Evolutionary conservation across 495 filamentous ascomycete species (phyloP), one percentile per base, ranked within the genome.

Genomic region (Penicillium mononematosum): DNA sequence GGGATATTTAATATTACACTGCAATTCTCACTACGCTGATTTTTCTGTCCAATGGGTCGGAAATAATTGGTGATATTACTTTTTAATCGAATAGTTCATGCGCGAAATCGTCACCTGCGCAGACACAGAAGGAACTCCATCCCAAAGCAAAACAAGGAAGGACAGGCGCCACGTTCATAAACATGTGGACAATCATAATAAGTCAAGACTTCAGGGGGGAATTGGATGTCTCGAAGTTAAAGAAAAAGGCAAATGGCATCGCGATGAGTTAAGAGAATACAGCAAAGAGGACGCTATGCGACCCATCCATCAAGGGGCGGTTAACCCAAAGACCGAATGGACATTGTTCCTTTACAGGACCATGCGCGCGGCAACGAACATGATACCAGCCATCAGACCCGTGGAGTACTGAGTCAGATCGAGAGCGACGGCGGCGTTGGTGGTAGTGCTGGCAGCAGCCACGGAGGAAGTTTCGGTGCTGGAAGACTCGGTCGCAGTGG

Each of bases 301-400:
- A 45, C 45, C 38, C 49, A 44, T 45, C 24, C 27, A 45, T 16
- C 52, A 43, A 41, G 39, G 38, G 48, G 29, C 17, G 31, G 43
- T 44, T 50, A 51, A 31, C 17, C 58, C 36, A 46, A 32, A 16
- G 22, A 39, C 36, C 31, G 31, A 34, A 1, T n/a, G 36, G 22
- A 31, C 11, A 46, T 47, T 14, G 22, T n/a, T 43, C 56, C 29
- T 58, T 68, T 78, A 83, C 64, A 84, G 66, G 56, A 78, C 67
- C 53, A 84, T 52, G 39, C 79, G 76, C 50, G 82, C 76, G 45
- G 78, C 68, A 45, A 77, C 67, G 45, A 81, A 65, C 62, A 83
- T 56, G 53, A 70, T 76, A 44, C 70, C 76, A 19, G 75, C 80
- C 56, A 85, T 63, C 42, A 80, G 42, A 53, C 75, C 75, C 51